Conservation (phyloP, 345 rosid genomes). For the Linum tenue region DNA sequence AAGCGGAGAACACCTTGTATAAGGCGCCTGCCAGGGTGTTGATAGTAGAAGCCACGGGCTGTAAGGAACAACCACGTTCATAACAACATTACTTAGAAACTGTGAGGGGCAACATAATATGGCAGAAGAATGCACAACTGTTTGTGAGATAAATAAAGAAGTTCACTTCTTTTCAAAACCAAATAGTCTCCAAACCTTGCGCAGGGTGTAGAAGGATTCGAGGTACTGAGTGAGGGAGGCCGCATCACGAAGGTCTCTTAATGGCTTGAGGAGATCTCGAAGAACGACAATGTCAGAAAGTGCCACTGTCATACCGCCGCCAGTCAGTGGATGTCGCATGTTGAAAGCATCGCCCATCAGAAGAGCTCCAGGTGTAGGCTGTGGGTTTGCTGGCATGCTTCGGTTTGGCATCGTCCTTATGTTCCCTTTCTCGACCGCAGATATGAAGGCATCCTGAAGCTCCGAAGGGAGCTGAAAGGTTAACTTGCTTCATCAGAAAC, state of each 20-base stretch:
- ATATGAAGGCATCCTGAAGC: slow-evolving; percentile 4
- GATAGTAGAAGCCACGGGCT: slow-evolving; percentile 4
- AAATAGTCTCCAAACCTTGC: not conserved
- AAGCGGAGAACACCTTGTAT: slow-evolving; percentile 8
- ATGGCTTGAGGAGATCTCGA: slow-evolving; percentile 6
- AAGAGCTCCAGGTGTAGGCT: slow-evolving; percentile 5
- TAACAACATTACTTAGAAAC: not conserved
- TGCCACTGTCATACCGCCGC: slow-evolving; percentile 3
- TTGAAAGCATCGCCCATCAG: slow-evolving; percentile 7
- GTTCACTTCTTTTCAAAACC: no score
- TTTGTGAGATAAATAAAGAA: no score
- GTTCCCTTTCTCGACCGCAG: slow-evolving; percentile 2
- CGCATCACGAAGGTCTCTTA: not conserved
- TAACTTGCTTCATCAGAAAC: not conserved
- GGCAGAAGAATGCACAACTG: no score
- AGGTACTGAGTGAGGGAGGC: slow-evolving; percentile 3
- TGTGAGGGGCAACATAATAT: not conserved
- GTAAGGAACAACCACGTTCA: not conserved
- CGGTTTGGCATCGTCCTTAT: slow-evolving; percentile 4
- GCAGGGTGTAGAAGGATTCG: slow-evolving; percentile 4
- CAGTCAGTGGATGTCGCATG: slow-evolving; percentile 4
- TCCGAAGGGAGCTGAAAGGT: slow-evolving; percentile 1
- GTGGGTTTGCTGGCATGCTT: slow-evolving; percentile 7
- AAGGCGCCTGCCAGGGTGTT: slow-evolving; percentile 7
- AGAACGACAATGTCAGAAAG: slow-evolving; percentile 1